Evolutionary conservation across 2,329 filamentous ascomycete genomes (phyloP).

Genomic region (Coniochaeta prunicola): DNA sequence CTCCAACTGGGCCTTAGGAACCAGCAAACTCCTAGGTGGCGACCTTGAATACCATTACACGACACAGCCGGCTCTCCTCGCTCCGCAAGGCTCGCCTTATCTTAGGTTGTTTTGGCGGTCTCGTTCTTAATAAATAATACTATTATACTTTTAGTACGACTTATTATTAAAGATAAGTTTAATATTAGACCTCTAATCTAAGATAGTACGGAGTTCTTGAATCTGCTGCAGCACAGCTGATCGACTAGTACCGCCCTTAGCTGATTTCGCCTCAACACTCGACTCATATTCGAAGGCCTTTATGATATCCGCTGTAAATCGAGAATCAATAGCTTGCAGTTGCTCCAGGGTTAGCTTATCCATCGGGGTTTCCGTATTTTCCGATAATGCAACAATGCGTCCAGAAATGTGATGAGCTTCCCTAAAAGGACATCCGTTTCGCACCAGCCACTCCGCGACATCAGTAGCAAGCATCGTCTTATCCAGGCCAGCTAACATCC

Average conservation of each 20-base stretch:
- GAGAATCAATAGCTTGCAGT: conserved; percentile 56
- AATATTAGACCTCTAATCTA: conserved; percentile 19
- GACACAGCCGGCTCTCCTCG: no score
- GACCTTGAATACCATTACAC: no score
- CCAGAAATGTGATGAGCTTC: conserved; percentile 80
- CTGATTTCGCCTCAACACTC: conserved; percentile 62
- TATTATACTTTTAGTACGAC: no score
- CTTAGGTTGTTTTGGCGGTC: no score
- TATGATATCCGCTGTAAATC: conserved; percentile 61
- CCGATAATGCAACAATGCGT: conserved; percentile 64
- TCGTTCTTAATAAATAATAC: no score
- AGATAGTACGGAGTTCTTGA: conserved; percentile 29
- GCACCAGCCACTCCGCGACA: conserved; percentile 54
- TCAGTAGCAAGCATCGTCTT: conserved; percentile 75
- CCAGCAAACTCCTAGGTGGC: no score
- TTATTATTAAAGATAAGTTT: no score
- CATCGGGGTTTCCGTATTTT: conserved; percentile 53
- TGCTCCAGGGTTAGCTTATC: conserved; percentile 61
- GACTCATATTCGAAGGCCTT: conserved; percentile 63
- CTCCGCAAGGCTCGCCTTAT: no score
- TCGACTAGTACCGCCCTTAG: conserved; percentile 65
- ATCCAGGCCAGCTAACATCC: conserved; percentile 75
- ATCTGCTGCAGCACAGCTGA: conserved; percentile 56
- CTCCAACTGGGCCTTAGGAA: no score
- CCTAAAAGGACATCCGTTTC: conserved; percentile 70